phyloP scores from a whole-genome alignment of 2,329 filamentous ascomycete genomes.

The Fusarium caatingaense region DNA sequence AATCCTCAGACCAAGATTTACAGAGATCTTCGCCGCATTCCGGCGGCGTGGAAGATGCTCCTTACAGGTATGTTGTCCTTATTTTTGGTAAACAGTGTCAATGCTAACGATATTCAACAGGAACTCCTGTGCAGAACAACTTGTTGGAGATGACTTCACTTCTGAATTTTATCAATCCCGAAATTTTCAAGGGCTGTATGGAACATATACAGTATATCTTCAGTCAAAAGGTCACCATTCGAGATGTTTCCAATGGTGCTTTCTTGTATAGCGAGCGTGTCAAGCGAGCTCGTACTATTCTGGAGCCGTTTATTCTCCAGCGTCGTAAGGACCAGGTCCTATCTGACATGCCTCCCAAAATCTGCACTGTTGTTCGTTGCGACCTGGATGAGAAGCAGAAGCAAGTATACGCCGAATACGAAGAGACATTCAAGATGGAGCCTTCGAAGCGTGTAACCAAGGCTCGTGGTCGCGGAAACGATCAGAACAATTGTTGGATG shows the following conservation, averaged over 20 bases:
- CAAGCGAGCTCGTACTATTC: slow-evolving; percentile 85
- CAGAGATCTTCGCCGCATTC: slow-evolving; percentile 79
- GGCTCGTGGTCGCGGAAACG: slow-evolving; percentile 60
- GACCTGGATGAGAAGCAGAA: slow-evolving; percentile 79
- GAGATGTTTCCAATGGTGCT: slow-evolving; percentile 81
- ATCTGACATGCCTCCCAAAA: slow-evolving; percentile 83
- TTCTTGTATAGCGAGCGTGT: slow-evolving; percentile 90
- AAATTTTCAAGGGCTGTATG: slow-evolving; percentile 80
- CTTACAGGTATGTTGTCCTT: slow-evolving; percentile 59
- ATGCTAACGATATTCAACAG: slow-evolving; percentile 61
- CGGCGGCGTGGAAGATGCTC: slow-evolving; percentile 84
- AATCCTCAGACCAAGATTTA: slow-evolving; percentile 88
- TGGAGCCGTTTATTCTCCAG: slow-evolving; percentile 94
- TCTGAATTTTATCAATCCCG: slow-evolving; percentile 92
- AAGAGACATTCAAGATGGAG: slow-evolving; percentile 72
- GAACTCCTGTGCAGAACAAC: slow-evolving; percentile 95
- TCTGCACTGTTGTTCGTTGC: slow-evolving; percentile 81
- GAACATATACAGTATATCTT: slow-evolving; percentile 89
- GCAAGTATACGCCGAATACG: slow-evolving; percentile 75
- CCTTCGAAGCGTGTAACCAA: slow-evolving; percentile 65
- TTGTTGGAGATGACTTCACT: slow-evolving; percentile 90
- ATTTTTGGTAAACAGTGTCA: neutral
- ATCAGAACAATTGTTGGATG: slow-evolving; percentile 82
- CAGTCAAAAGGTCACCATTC: slow-evolving; percentile 88
- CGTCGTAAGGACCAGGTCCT: slow-evolving; percentile 94